phyloP scores from a whole-genome alignment of 192 early-diverging fungal species.

The Mortierella claussenii region DNA sequence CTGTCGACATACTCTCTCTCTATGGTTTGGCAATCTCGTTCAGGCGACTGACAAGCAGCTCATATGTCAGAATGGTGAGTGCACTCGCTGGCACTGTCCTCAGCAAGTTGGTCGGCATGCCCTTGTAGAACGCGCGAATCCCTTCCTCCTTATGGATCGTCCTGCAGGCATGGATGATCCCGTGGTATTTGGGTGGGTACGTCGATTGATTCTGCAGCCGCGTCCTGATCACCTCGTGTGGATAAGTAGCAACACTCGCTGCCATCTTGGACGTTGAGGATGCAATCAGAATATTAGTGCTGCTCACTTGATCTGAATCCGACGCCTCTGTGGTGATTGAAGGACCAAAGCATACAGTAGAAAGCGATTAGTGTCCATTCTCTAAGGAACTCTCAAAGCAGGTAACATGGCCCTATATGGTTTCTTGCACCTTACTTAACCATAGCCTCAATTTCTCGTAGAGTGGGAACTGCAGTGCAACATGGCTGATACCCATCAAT shows the following conservation, averaged over 20 bases:
- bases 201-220: slow-evolving; percentile 88
- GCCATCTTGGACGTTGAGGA: slow-evolving; percentile 90
- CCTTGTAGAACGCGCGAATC: slow-evolving; percentile 84
- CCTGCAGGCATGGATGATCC: slow-evolving; percentile 81
- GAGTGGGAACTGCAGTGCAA: slow-evolving; percentile 94
- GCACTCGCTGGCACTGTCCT: slow-evolving; percentile 90
- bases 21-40: slow-evolving; percentile 46
- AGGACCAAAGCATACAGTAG: too few relatives aligned
- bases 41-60: slow-evolving; percentile 78
- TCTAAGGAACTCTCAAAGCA: too few relatives aligned
- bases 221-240: slow-evolving; percentile 96
- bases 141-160: slow-evolving; percentile 86
- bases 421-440: slow-evolving; percentile 56
- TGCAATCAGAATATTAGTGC: slow-evolving; percentile 76
- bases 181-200: slow-evolving; percentile 81
- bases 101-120: slow-evolving; percentile 86
- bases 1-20: neutral
- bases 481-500: slow-evolving; percentile 93
- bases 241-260: slow-evolving; percentile 90
- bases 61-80: slow-evolving; percentile 89
- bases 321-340: slow-evolving; percentile 40
- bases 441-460: slow-evolving; percentile 89
- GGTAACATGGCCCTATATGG: too few relatives aligned
- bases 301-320: slow-evolving; percentile 54
- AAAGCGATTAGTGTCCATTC: too few relatives aligned